phyloP scores from a whole-genome alignment of 169 alveolate species.

The Eimeria sp. region DNA sequence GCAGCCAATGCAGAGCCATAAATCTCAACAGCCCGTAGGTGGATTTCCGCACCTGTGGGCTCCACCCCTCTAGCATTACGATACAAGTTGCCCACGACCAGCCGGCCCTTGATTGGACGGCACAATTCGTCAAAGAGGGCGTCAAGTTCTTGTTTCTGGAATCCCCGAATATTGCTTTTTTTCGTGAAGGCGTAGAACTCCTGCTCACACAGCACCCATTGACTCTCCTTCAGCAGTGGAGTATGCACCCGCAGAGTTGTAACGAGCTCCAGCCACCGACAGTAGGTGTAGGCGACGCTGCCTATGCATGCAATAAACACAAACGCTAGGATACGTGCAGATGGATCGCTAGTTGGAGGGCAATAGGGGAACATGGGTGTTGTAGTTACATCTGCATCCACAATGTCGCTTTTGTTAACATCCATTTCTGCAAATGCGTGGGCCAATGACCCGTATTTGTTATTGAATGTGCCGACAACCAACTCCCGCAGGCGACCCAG shows the following conservation, averaged over 20 bases:
- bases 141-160: constrained; percentile 62
- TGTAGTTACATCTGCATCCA: constrained; percentile 75
- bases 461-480: constrained; percentile 75
- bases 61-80: constrained; percentile 80
- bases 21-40: constrained; percentile 78
- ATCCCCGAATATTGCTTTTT: constrained; percentile 52
- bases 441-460: constrained; percentile 80
- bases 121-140: constrained; percentile 77
- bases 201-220: constrained; percentile 15
- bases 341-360: background rate
- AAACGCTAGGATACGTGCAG: background rate
- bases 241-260: background rate
- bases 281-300: background rate
- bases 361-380: background rate
- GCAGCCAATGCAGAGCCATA: constrained; percentile 71
- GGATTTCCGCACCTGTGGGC: constrained; percentile 77
- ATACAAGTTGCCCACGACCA: constrained; percentile 75
- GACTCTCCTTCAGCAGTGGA: background rate
- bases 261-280: background rate
- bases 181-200: constrained; percentile 77
- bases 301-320: background rate
- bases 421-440: constrained; percentile 81
- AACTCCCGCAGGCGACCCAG: constrained; percentile 65
- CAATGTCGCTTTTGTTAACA: constrained; percentile 73
- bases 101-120: constrained; percentile 80